Evolutionary conservation across 2,329 filamentous ascomycete species (phyloP).

Genomic region (Cercospora canescens): DNA sequence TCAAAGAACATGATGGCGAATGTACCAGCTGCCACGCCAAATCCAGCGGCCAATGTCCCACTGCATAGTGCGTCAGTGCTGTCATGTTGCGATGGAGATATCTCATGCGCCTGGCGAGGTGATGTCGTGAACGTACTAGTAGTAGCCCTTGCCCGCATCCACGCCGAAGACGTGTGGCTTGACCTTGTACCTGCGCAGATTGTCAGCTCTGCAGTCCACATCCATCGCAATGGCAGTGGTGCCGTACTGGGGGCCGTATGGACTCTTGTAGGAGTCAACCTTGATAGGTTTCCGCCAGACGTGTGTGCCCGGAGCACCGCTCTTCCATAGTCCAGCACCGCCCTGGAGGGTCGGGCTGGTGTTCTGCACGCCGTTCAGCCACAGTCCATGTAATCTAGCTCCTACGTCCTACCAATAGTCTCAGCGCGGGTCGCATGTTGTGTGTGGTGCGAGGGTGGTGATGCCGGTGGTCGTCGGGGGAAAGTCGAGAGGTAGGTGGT

Average conservation of each 20-base stretch:
- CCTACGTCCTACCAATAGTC: slow-evolving; percentile 26
- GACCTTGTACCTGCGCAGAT: slow-evolving; percentile 49
- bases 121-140: slow-evolving; percentile 2
- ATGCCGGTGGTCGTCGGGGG: slow-evolving; percentile 1
- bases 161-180: slow-evolving; percentile 50
- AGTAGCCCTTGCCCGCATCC: slow-evolving; percentile 10
- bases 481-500: neutral
- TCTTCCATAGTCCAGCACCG: slow-evolving; percentile 16
- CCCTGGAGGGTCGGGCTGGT: slow-evolving; percentile 16
- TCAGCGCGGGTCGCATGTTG: slow-evolving; percentile 35
- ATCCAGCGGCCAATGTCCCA: slow-evolving; percentile 52
- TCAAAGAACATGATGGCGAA: slow-evolving; percentile 66
- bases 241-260: slow-evolving; percentile 59
- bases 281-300: slow-evolving; percentile 38
- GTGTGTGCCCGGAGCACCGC: slow-evolving; percentile 28
- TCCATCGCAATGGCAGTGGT: neutral
- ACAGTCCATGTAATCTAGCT: neutral
- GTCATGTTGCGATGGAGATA: neutral
- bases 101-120: neutral
- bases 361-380: slow-evolving; percentile 15
- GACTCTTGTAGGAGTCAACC: slow-evolving; percentile 56
- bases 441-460: slow-evolving; percentile 4
- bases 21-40: slow-evolving; percentile 59
- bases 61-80: slow-evolving; percentile 31
- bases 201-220: slow-evolving; percentile 1